Evolutionary conservation across 805 yeast species (phyloP).

Genomic region (Debaryomyces hansenii): DNA sequence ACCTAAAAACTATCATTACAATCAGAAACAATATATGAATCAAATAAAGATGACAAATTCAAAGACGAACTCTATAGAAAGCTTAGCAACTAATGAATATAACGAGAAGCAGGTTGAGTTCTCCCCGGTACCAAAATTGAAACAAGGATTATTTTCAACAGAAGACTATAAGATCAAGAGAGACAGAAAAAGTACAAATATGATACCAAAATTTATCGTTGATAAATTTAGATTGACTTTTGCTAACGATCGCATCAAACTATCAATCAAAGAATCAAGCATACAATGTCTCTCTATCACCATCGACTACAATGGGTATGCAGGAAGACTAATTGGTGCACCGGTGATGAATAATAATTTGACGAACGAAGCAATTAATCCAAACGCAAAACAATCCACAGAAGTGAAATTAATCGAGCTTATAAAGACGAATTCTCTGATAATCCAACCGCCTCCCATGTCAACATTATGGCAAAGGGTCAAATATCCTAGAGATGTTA

Average conservation of each 20-base stretch:
- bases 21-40: background rate
- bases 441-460: constrained; percentile 1
- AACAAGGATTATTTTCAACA: background rate
- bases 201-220: background rate
- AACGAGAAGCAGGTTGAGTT: background rate
- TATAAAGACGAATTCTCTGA: background rate
- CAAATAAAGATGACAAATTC: too few relatives aligned
- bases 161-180: background rate
- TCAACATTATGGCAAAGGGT: constrained; percentile 9
- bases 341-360: constrained; percentile 3
- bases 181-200: background rate
- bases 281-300: constrained; percentile 20
- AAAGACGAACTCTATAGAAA: background rate
- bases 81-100: background rate
- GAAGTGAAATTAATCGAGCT: constrained; percentile 1
- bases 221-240: background rate
- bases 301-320: constrained; percentile 19
- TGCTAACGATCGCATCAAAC: background rate
- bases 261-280: constrained; percentile 9
- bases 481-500: constrained; percentile 13
- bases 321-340: constrained; percentile 12
- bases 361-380: constrained; percentile 4
- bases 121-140: background rate
- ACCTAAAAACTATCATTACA: background rate
- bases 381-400: background rate